Evolutionary conservation across 768 basidiomycete species (phyloP).

Genomic region (Boletus edulis): DNA sequence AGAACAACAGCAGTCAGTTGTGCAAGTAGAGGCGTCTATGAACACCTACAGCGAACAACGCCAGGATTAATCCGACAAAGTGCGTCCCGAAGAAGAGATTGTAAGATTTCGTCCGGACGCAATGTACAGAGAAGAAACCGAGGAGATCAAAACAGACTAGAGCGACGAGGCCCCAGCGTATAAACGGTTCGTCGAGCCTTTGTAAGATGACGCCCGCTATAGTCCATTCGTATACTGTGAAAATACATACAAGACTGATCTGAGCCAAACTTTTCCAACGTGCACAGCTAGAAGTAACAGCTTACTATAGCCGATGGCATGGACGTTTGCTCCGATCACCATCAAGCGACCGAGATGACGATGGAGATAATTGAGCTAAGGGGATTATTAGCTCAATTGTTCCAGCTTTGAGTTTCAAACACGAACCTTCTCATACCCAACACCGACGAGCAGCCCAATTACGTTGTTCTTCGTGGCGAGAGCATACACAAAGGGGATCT

Average conservation of each 20-base stretch:
- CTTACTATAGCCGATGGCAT: conserved; percentile 55
- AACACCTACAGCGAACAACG: conserved; percentile 56
- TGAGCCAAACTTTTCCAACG: background rate
- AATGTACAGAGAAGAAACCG: conserved; percentile 57
- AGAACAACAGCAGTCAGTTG: background rate
- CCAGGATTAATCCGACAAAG: conserved; percentile 47
- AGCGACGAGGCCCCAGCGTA: conserved; percentile 52
- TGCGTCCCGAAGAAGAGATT: conserved; percentile 66
- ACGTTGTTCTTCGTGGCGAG: conserved; percentile 71
- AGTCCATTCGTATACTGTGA: conserved; percentile 57
- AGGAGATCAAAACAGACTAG: conserved; percentile 55
- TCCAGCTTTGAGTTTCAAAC: background rate
- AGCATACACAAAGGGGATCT: conserved; percentile 63
- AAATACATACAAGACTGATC: too few relatives aligned
- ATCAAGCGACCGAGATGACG: conserved; percentile 62
- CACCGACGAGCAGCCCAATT: conserved; percentile 52
- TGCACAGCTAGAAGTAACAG: conserved; percentile 6
- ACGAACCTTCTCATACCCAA: conserved; percentile 65
- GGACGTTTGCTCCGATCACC: conserved; percentile 57
- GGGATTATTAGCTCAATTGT: background rate
- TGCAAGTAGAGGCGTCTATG: background rate
- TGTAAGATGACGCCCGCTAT: conserved; percentile 38
- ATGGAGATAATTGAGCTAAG: conserved; percentile 72
- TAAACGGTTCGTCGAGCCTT: conserved; percentile 33
- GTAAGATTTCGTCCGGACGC: conserved; percentile 56